A percentile compares a stretch with the other conserved stretches of the same genome.
These are phyloP conservation scores for Vitellaria paradoxa DNA, from an alignment of 179 eudicot species.

Conservation along the genomic window DNA sequence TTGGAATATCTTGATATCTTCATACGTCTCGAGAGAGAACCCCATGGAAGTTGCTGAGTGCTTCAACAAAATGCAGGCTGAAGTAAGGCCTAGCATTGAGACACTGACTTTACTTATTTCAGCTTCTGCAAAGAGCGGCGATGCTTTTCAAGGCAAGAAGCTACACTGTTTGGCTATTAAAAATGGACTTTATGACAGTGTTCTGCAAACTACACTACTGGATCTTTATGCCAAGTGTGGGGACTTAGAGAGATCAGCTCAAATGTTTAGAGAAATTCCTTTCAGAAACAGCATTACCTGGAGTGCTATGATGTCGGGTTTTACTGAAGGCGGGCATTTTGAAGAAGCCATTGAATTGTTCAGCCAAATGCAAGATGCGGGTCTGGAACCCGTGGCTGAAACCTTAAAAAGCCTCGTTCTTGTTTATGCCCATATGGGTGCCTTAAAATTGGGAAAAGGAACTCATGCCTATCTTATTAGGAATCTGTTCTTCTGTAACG, in stretches of 20 bases:
- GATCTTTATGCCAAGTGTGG: constrained; percentile 48
- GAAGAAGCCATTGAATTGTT: constrained; percentile 33
- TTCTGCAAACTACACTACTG: constrained; percentile 41
- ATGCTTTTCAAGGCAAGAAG: constrained; percentile 29
- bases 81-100: constrained; percentile 39
- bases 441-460: constrained; percentile 46
- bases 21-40: constrained; percentile 25
- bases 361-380: constrained; percentile 25
- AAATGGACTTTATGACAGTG: constrained; percentile 37
- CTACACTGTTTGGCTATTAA: constrained; percentile 54
- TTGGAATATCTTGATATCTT: constrained; percentile 54
- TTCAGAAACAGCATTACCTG: constrained; percentile 24
- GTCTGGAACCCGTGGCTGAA: constrained; percentile 22
- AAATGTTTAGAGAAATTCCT: constrained; percentile 37
- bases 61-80: constrained; percentile 36
- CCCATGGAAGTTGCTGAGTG: constrained; percentile 9
- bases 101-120: constrained; percentile 45
- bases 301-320: constrained; percentile 42
- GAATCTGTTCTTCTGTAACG: constrained; percentile 17
- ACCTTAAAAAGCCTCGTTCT: constrained; percentile 32
- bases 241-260: constrained; percentile 33
- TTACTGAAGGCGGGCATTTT: constrained; percentile 31
- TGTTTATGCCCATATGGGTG: constrained; percentile 39
- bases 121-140: constrained; percentile 31
- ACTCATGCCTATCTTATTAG: constrained; percentile 42